Conservation (phyloP, 345 rosid species). For the Melaleuca quinquenervia region DNA sequence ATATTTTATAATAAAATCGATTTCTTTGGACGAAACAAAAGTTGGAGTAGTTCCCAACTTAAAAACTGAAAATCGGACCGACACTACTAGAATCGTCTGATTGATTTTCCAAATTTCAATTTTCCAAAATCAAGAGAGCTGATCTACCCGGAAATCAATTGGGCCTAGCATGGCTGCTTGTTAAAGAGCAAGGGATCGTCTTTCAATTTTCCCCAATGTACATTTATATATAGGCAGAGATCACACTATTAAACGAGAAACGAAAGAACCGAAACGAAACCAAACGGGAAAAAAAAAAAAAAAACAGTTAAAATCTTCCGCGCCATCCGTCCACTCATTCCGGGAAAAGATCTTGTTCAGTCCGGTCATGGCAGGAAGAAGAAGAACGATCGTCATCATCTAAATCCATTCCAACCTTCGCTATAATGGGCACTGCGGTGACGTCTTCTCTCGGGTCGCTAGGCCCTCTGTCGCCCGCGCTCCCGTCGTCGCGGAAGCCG, state of each 20-base stretch:
- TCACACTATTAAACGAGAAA: no score
- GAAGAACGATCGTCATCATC: neutral
- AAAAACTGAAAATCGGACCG: no score
- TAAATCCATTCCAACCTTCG: neutral
- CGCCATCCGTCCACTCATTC: neutral
- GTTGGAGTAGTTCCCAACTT: no score
- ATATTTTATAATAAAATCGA: no score
- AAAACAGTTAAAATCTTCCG: neutral
- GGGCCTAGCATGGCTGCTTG: accelerated
- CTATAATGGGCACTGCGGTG: neutral
- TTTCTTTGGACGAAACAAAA: no score
- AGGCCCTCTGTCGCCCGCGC: neutral
- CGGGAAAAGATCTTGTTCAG: neutral
- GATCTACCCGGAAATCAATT: no score
- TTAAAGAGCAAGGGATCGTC: neutral
- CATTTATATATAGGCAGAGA: no score
- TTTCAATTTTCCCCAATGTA: no score
- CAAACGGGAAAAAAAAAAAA: neutral
- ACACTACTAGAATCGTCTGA: no score
- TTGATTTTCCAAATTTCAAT: no score
- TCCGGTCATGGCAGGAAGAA: neutral
- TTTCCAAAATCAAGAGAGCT: no score
- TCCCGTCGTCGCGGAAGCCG: neutral
- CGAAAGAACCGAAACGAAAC: neutral
- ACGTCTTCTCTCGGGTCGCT: neutral